Evolutionary conservation across 1,284 basidiomycete genomes (phyloP).

Genomic region (Rhodotorula mucilaginosa): DNA sequence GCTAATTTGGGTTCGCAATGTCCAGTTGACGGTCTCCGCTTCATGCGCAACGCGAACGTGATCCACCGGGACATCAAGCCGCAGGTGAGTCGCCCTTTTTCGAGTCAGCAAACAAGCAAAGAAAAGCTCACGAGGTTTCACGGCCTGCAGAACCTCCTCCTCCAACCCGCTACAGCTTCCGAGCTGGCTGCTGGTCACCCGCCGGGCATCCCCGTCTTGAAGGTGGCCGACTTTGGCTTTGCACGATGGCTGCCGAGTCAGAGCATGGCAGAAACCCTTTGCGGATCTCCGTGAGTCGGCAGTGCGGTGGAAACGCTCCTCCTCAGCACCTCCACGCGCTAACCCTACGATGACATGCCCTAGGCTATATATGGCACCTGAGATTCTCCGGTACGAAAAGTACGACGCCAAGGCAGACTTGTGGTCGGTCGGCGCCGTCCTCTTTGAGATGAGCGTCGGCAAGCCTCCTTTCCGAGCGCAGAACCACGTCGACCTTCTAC

Average conservation of each 20-base stretch:
- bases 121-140: not conserved
- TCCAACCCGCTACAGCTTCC: constrained; percentile 75
- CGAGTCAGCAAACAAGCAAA: not conserved
- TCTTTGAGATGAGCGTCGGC: constrained; percentile 93
- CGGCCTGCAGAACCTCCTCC: constrained; percentile 69
- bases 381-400: constrained; percentile 95
- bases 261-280: constrained; percentile 94
- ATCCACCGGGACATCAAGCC: constrained; percentile 98
- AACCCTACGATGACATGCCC: not conserved
- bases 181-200: constrained; percentile 84
- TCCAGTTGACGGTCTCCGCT: constrained; percentile 84
- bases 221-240: constrained; percentile 97
- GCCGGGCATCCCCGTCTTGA: constrained; percentile 85
- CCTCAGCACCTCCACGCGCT: not conserved
- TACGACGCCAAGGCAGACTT: constrained; percentile 97
- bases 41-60: constrained; percentile 81
- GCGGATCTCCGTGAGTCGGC: constrained; percentile 83
- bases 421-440: constrained; percentile 95
- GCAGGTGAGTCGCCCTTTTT: constrained; percentile 57
- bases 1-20: not conserved
- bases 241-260: constrained; percentile 86
- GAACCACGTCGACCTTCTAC: constrained; percentile 93
- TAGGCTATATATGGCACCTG: constrained; percentile 97
- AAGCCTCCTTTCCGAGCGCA: constrained; percentile 90
- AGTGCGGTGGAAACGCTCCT: not conserved